Conservation (phyloP, 2,329 filamentous ascomycete species). For the Neofusicoccum parvum region DNA sequence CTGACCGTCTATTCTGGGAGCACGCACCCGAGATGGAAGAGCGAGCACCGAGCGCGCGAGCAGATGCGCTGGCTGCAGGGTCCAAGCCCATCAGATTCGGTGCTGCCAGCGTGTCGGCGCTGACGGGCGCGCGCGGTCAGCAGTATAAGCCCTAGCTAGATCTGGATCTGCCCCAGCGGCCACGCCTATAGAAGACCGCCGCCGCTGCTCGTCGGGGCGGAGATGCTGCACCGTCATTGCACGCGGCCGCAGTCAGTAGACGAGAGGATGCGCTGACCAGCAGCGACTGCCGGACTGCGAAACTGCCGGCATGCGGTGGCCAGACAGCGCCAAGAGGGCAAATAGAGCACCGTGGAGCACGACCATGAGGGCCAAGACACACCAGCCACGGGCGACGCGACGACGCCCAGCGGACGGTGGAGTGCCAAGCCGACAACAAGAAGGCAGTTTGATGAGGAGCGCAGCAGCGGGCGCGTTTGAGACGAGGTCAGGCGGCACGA, state of each 20-base stretch:
- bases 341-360: not conserved
- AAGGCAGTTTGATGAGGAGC: constrained; percentile 5
- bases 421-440: not conserved
- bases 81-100: constrained; percentile 1
- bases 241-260: too few species aligned
- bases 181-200: not conserved
- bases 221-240: not conserved
- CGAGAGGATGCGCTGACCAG: not conserved
- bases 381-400: not conserved
- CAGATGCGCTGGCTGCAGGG: constrained; percentile 7
- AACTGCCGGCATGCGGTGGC: not conserved
- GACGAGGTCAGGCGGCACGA: not conserved
- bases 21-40: too few species aligned
- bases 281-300: not conserved
- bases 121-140: not conserved
- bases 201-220: not conserved
- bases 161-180: not conserved
- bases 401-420: not conserved
- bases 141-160: constrained; percentile 9
- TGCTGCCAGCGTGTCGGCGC: not conserved
- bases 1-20: not conserved
- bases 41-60: too few species aligned
- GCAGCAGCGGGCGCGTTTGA: not conserved
- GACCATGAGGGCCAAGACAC: not conserved
- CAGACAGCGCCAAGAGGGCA: not conserved